Evolutionary conservation across 176 grass and related monocot genomes (phyloP).

Genomic region (Dactylis glomerata): DNA sequence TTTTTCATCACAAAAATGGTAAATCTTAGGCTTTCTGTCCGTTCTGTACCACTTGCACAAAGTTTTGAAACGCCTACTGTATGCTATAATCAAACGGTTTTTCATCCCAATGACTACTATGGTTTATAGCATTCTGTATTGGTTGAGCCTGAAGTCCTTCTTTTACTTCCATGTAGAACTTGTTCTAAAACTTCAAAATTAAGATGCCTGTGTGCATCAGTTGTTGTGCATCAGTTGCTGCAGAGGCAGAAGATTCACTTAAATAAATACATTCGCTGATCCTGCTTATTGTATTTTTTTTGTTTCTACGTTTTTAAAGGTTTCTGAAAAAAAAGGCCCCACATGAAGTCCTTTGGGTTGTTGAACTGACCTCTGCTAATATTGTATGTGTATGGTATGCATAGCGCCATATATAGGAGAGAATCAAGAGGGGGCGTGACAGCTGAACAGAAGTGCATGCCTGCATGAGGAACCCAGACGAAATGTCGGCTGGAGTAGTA

Average conservation of each 20-base stretch:
- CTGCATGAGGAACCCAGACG: background rate
- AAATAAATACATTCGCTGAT: too few relatives aligned
- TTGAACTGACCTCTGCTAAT: background rate
- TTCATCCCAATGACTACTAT: too few relatives aligned
- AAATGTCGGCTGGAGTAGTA: background rate
- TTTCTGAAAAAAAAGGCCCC: background rate
- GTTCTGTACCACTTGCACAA: background rate
- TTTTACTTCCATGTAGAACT: too few relatives aligned
- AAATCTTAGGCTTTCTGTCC: background rate
- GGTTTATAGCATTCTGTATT: too few relatives aligned
- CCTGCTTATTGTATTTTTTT: background rate
- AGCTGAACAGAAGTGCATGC: background rate
- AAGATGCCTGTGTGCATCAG: too few relatives aligned
- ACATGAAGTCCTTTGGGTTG: background rate
- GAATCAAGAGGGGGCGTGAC: background rate
- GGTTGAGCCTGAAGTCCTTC: too few relatives aligned
- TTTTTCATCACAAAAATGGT: background rate
- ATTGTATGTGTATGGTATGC: background rate
- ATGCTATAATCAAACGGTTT: too few relatives aligned
- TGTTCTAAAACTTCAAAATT: too few relatives aligned
- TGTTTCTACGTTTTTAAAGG: background rate
- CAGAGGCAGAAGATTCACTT: too few relatives aligned
- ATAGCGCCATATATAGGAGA: background rate
- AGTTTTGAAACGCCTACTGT: too few relatives aligned
- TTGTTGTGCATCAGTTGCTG: too few relatives aligned